These are phyloP conservation scores for Diversispora epigaea DNA, from an alignment of 192 early-diverging fungal species.

Conservation along the genomic window DNA sequence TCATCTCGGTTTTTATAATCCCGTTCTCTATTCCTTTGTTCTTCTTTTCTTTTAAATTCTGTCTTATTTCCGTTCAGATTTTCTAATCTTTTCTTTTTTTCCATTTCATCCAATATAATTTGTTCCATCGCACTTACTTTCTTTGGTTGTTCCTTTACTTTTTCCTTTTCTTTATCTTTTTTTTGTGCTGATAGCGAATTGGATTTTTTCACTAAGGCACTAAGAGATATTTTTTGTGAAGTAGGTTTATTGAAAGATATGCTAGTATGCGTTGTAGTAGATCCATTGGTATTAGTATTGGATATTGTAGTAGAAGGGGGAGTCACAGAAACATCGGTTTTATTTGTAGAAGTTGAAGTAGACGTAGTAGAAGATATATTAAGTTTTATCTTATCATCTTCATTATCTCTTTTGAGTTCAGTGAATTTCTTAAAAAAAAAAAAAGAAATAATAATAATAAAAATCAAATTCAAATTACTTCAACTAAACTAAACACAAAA, in stretches of 20 bases:
- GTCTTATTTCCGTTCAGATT: conserved; percentile 20
- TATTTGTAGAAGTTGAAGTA: conserved; percentile 33
- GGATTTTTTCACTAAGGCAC: conserved; percentile 22
- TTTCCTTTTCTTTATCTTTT: conserved; percentile 17
- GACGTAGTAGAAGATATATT: conserved; percentile 37
- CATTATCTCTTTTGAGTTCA: conserved; percentile 64
- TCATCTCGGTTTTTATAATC: background rate
- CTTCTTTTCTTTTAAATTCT: background rate
- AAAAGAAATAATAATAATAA: background rate
- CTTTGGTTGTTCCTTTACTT: conserved; percentile 36
- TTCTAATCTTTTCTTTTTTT: conserved; percentile 37
- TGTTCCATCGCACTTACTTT: conserved; percentile 65
- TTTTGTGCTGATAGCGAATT: conserved; percentile 1
- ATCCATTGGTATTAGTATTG: background rate
- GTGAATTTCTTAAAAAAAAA: conserved; percentile 35
- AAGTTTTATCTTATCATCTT: conserved; percentile 73
- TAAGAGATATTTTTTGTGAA: conserved; percentile 31
- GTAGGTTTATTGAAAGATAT: conserved; percentile 37
- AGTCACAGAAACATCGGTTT: conserved; percentile 37
- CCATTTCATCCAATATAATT: conserved; percentile 59
- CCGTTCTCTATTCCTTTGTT: background rate
- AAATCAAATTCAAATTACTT: background rate
- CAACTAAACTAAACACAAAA: background rate
- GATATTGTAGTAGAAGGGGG: background rate
- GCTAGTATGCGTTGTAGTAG: conserved; percentile 13